Base-by-base conservation (phyloP, 768 basidiomycete genomes). In the Xanthoconium purpureum region DNA sequence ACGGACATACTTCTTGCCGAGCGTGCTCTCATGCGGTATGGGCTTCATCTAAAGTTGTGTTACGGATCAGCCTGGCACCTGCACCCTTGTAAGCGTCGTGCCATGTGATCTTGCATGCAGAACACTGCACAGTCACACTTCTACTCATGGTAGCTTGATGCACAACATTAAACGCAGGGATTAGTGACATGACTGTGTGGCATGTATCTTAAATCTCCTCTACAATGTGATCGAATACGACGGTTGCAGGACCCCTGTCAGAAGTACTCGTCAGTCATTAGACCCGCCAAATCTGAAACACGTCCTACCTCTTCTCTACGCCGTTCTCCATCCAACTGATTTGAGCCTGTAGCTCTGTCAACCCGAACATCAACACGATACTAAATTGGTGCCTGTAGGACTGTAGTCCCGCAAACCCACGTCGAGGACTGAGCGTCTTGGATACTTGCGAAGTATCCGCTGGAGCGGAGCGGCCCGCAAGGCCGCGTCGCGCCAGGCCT, bases 331-430 rank as follows among this genome's bases (percentile, higher is more conserved):
- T 66, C 80, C 80, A 81, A 10, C 69, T 63, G 17, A 80, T 71
- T 40, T 78, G 75, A 0, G 78, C 78, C 52, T 78, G 74, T n/a
- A 80, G 47, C 47, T 81, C 80, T 0, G 80, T 78, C 39, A 74
- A 45, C 0, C 80, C 80, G 39, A 78, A 76, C 49, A 68, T 71
- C 49, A 81, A 57, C 36, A 79, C 68, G 28, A 81, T 65, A 13
- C 75, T 72, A 51, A 74, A 80, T 11, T 67, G 56, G 38, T 67
- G 69, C 40, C 59, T 61, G 49, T 66, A 72, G 20, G 70, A 75
- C 49, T 69, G 63, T 9, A 71, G 32, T 11, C 64, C 66, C 5
- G 66, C 70, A 33, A 64, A 72, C 40, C 67, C 61, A 9, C 62
- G 66, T n/a, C 66, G 63, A 20, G 70, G 70, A 56, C 70, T 69